Percentiles rank a stretch among this genome's conserved stretches.
These are phyloP conservation scores for Nectriaceae sp. DNA, from an alignment of 2,329 filamentous ascomycete genomes.

Conservation along the genomic window DNA sequence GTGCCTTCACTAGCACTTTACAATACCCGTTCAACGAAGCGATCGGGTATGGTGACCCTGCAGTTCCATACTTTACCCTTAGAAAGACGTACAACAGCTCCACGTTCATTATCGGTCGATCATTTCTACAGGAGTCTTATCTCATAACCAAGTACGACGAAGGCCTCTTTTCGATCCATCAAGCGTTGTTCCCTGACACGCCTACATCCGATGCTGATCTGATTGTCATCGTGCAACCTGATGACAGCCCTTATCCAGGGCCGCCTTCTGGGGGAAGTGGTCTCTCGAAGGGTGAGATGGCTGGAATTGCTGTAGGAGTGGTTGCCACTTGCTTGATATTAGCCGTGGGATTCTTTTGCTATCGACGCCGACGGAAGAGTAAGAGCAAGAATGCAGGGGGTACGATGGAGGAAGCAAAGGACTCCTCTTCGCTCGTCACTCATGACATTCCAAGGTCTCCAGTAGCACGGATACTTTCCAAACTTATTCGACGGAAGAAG, in stretches of 20 bases:
- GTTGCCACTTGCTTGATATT: slow-evolving; percentile 31
- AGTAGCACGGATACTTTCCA: slow-evolving; percentile 39
- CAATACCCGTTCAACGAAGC: slow-evolving; percentile 49
- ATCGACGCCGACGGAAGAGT: slow-evolving; percentile 34
- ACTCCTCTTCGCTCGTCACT: slow-evolving; percentile 37
- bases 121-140: slow-evolving; percentile 71
- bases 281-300: slow-evolving; percentile 44
- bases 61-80: slow-evolving; percentile 66
- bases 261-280: slow-evolving; percentile 28
- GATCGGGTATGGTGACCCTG: slow-evolving; percentile 46
- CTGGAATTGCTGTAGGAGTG: slow-evolving; percentile 47
- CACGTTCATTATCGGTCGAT: slow-evolving; percentile 64
- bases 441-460: slow-evolving; percentile 25
- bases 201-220: slow-evolving; percentile 43
- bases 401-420: slow-evolving; percentile 36
- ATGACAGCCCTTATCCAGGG: slow-evolving; percentile 49
- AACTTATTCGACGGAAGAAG: slow-evolving; percentile 40
- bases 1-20: slow-evolving; percentile 52
- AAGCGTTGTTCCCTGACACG: slow-evolving; percentile 53
- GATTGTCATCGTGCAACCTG: slow-evolving; percentile 43
- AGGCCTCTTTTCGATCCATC: slow-evolving; percentile 54
- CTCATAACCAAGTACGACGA: slow-evolving; percentile 59
- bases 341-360: slow-evolving; percentile 35
- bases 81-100: slow-evolving; percentile 54
- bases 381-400: slow-evolving; percentile 21